These are phyloP conservation scores for Exophiala sideris DNA, from an alignment of 2,329 filamentous ascomycete genomes.

Conservation along the genomic window DNA sequence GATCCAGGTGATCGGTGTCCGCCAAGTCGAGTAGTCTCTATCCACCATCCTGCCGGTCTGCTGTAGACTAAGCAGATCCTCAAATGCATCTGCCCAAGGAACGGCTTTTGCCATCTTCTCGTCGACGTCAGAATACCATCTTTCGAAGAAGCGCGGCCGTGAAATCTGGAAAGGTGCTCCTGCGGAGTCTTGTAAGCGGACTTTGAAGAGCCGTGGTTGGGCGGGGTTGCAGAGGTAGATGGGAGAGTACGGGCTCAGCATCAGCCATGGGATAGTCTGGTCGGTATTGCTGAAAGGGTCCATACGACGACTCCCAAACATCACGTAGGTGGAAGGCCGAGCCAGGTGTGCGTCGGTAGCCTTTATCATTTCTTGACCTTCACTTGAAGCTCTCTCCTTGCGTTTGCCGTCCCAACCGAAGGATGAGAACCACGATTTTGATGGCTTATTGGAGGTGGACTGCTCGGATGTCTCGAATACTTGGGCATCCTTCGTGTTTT, in stretches of 20 bases:
- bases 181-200: constrained; percentile 20
- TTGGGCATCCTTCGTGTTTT: background rate
- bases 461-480: constrained; percentile 4
- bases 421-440: constrained; percentile 15
- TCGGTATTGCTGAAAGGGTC: constrained; percentile 36
- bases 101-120: constrained; percentile 36
- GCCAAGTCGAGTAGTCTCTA: constrained; percentile 26
- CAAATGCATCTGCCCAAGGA: constrained; percentile 57
- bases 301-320: constrained; percentile 15
- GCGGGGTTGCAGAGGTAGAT: constrained; percentile 31
- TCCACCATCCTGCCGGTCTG: constrained; percentile 44
- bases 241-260: constrained; percentile 54
- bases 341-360: background rate
- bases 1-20: constrained; percentile 38
- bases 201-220: constrained; percentile 20
- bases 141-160: constrained; percentile 19
- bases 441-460: background rate
- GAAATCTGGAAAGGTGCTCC: constrained; percentile 20
- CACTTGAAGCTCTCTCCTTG: constrained; percentile 5
- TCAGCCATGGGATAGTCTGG: constrained; percentile 39
- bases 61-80: constrained; percentile 54
- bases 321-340: constrained; percentile 13
- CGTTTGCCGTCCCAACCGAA: constrained; percentile 22
- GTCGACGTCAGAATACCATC: constrained; percentile 30
- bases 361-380: background rate